phyloP scores from a whole-genome alignment of 2,329 filamentous ascomycete genomes.

The Fusarium drepaniforme region DNA sequence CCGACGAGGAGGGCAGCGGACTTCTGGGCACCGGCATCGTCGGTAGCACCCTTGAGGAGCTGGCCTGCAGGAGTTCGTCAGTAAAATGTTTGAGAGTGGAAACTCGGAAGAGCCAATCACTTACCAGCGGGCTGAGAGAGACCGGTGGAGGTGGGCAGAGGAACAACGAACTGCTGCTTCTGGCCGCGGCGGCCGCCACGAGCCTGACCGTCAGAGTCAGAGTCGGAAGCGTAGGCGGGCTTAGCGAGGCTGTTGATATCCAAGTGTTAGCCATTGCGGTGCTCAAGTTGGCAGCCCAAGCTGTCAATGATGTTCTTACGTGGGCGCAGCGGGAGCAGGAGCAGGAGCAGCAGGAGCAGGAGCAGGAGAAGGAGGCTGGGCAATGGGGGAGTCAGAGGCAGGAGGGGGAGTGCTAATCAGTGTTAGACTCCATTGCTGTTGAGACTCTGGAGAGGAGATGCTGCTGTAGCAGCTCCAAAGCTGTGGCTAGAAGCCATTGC shows the following conservation, averaged over 20 bases:
- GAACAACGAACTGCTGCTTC: constrained; percentile 45
- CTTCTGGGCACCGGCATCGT: constrained; percentile 69
- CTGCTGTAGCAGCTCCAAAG: constrained; percentile 13
- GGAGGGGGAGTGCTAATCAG: constrained; percentile 40
- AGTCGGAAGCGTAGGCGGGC: constrained; percentile 47
- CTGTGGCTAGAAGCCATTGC: constrained; percentile 5
- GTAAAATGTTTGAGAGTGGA: neutral
- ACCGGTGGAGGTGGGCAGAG: constrained; percentile 49
- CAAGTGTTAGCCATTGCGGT: constrained; percentile 21
- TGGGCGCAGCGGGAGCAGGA: constrained; percentile 23
- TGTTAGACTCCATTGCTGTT: constrained; percentile 31
- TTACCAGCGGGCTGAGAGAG: constrained; percentile 51
- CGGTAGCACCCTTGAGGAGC: constrained; percentile 68
- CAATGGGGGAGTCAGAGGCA: constrained; percentile 35
- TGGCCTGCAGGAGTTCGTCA: constrained; percentile 53
- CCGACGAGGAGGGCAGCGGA: constrained; percentile 69
- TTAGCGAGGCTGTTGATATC: constrained; percentile 40
- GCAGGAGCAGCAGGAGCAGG: constrained; percentile 28
- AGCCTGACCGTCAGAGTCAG: constrained; percentile 47
- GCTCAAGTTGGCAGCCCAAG: neutral
- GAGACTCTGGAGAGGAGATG: constrained; percentile 10
- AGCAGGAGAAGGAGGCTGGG: constrained; percentile 34
- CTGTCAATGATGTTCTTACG: constrained; percentile 32
- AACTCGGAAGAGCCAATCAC: neutral
- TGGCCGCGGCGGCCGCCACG: constrained; percentile 44